These are phyloP conservation scores for Colletotrichum karsti DNA, from an alignment of 2,329 filamentous ascomycete genomes.

Conservation along the genomic window DNA sequence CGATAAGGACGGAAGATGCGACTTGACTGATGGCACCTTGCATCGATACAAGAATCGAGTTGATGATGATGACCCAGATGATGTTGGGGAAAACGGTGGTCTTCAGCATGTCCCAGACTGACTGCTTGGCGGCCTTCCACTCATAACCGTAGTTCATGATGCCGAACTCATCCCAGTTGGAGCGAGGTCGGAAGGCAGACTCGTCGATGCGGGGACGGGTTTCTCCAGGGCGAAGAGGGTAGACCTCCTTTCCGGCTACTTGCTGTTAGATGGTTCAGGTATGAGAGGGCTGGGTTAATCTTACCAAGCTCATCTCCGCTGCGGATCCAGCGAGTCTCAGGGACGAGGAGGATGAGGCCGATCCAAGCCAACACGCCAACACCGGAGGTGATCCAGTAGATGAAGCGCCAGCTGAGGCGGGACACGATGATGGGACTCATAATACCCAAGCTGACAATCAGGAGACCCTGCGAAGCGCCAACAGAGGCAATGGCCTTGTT, in stretches of 20 bases:
- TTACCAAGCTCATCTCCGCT: slow-evolving; percentile 39
- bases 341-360: slow-evolving; percentile 41
- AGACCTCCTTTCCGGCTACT: slow-evolving; percentile 30
- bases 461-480: slow-evolving; percentile 37
- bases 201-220: slow-evolving; percentile 28
- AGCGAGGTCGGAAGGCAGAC: slow-evolving; percentile 33
- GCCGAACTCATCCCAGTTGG: slow-evolving; percentile 41
- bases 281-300: too few species aligned
- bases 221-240: slow-evolving; percentile 28
- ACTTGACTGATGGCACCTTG: slow-evolving; percentile 39
- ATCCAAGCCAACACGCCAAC: slow-evolving; percentile 43
- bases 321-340: slow-evolving; percentile 45
- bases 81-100: slow-evolving; percentile 44
- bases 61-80: slow-evolving; percentile 41
- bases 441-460: slow-evolving; percentile 39
- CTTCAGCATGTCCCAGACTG: slow-evolving; percentile 39
- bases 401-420: slow-evolving; percentile 41
- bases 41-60: slow-evolving; percentile 40
- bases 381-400: slow-evolving; percentile 44
- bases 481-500: slow-evolving; percentile 42
- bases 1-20: slow-evolving; percentile 28
- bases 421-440: slow-evolving; percentile 39
- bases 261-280: neutral
- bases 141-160: slow-evolving; percentile 41
- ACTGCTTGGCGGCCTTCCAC: slow-evolving; percentile 33